Base-by-base conservation (phyloP, 306 rosid species). In the Begonia loranthoides region DNA sequence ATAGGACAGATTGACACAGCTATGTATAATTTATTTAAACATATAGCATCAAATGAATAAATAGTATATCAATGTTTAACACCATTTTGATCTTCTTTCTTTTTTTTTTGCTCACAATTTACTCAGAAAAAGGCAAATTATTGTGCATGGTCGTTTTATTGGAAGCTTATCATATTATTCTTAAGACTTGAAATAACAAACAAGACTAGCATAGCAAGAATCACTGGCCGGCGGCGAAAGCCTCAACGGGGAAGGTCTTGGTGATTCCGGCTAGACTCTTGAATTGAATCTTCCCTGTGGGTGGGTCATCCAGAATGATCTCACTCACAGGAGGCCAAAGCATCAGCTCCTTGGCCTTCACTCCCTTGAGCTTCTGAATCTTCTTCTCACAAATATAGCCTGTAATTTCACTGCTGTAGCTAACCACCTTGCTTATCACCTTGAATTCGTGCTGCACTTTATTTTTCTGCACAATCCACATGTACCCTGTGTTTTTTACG, bases 201-300 rank as follows among this genome's bases (percentile, higher is more conserved):
- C n/a, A n/a, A n/a, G n/a, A n/a, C n/a, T 28, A 6, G 6, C 5
- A 4, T 2, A 28, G 34, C 34, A 4, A 28, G 34, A 28, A 17
- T 61, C 41, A 86, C 81, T 86, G 87, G 15, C 86, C 88, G 22
- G 96, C 82, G 44, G 87, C 89, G 33, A 87, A 87, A 9, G 94
- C 94, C 51, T 87, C 96, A 51, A 71, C 79, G 0, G 94, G 96
- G 71, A 87, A 82, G 49, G 78, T 82, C 70, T 82, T 87, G 22
- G 96, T 87, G 73, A 87, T 78, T 12, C 94, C 94, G 13, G 89
- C 96, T 10, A 87, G 80, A 66, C 96, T 82, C 82, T 80, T 87
- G 84, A 82, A 87, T 48, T 82, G 77, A 22, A 87, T 78, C 64
- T 87, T 82, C 38, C 93, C 82, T 0, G 81, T 66, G 4, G 83